Evolutionary conservation across 305 asterid species (phyloP), one percentile per base, ranked within the genome.

Genomic region (Rubia balearica): DNA sequence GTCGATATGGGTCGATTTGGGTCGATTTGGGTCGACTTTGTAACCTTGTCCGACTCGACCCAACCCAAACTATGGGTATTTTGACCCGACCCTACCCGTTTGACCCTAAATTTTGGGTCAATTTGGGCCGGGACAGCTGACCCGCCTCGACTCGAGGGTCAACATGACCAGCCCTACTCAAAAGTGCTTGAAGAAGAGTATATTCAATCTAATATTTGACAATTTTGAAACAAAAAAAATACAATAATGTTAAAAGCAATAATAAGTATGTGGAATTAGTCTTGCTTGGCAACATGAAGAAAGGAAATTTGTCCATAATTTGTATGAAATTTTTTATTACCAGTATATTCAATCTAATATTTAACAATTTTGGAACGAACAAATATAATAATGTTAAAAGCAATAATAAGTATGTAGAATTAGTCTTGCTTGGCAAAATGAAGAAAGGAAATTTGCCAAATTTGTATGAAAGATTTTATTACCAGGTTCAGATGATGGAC

Each of bases 401-500:
- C 36, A 56, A 42, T 8, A 19, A 6, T 1, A 12, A 63, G 24
- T 24, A 42, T 21, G 16, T 30, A 19, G 41, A 13, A 53, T 36
- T 22, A 40, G 0, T 24, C 59, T 17, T 43, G 42, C 42, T 27
- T 27, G 53, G 14, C 69, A 46, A 14, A 69, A 49, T 60, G 30
- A 46, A 36, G 59, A 74, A 68, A 40, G n/a, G 0, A 72, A 38
- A 67, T 67, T 27, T 9, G 8, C 12, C 12, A 33, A 22, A n/a
- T 38, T n/a, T 43, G 41, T 36, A 14, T 22, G 56, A 17, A 22
- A 67, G 40, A 70, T 70, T 73, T 69, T 69, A 72, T 74, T 86
- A 93, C 98, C 98, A 93, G 90, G 83, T 93, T 93, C 74, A 91
- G 96, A 85, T 93, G 98, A 87, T 93, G 98, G 79, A 91, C 98